Conservation (phyloP, 2,329 filamentous ascomycete genomes). For the Fusarium veterinarium region DNA sequence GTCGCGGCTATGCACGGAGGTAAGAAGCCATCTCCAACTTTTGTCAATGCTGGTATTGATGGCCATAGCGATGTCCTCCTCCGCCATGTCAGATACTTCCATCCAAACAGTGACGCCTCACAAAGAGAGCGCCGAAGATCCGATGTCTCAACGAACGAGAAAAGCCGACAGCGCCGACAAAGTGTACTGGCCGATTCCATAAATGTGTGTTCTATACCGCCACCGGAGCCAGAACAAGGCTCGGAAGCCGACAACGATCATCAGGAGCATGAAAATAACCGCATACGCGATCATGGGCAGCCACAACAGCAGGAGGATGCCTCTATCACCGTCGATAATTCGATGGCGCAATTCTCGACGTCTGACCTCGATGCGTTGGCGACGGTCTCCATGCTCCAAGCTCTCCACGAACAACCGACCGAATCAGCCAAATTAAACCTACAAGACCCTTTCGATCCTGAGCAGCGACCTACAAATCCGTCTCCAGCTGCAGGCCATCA, state of each 20-base stretch:
- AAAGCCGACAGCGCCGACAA: neutral
- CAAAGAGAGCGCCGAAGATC: neutral
- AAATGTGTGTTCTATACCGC: neutral
- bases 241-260: neutral
- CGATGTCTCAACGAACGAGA: neutral
- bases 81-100: neutral
- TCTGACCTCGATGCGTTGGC: neutral
- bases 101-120: neutral
- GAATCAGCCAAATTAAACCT: neutral
- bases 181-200: neutral
- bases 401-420: neutral
- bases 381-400: neutral
- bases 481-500: neutral
- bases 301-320: rapidly evolving
- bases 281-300: neutral
- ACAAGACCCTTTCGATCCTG: neutral
- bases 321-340: neutral
- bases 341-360: neutral
- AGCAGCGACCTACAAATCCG: rapidly evolving
- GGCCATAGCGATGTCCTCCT: neutral
- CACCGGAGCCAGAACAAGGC: neutral
- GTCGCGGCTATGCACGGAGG: neutral
- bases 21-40: too few relatives aligned
- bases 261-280: neutral
- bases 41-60: neutral